Base-by-base conservation (phyloP, 2,329 filamentous ascomycete species). In the Penicillium frequentans region DNA sequence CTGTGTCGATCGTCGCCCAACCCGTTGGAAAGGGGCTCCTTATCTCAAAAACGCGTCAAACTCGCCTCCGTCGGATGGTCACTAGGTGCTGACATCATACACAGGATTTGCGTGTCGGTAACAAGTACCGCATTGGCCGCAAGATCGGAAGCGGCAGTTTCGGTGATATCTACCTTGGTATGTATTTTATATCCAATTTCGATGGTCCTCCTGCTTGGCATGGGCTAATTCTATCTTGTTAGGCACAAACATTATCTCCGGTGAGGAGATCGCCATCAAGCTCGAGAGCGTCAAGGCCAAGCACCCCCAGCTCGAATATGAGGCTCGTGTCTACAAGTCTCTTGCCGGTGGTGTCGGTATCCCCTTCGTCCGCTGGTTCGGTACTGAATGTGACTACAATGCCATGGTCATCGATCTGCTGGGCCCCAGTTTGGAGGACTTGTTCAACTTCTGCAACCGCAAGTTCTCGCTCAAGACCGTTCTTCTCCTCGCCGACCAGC, bases 391-490 rank as follows among this genome's bases (percentile, higher is more conserved):
- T 79, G 95, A 98, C 82, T 98, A 99, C 87, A 98, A 99, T 80
- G 95, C 95, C 76, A 98, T 99, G 95, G 95, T 99, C 52, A 87
- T 98, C 65, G 95, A 99, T 73, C 88, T 99, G 26, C 90, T 99
- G 57, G 95, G 95, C 39, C 95, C 95, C 66, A 95, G 90, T 72
- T 81, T 99, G 78, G 95, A 99, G 80, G 95, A 99, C 75, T 85
- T 99, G 33, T 99, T 99, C 90, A 98, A 99, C 86, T 98, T 98
- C 79, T 99, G 95, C 87, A 98, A 98, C 87, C 90, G 95, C 78
- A 98, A 98, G 78, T 99, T 98, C 83, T 97, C 95, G 13, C 82
- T 99, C 67, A 99, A 99, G 89, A 99, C 95, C 1, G 95, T 99
- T 27, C 85, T 99, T 44, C 86, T 99, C 26, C 86, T 99, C 49